A percentile compares a stretch with the other conserved stretches of the same genome.
These are phyloP conservation scores for Benincasa hispida DNA, from an alignment of 306 rosid species.

Conservation along the genomic window DNA sequence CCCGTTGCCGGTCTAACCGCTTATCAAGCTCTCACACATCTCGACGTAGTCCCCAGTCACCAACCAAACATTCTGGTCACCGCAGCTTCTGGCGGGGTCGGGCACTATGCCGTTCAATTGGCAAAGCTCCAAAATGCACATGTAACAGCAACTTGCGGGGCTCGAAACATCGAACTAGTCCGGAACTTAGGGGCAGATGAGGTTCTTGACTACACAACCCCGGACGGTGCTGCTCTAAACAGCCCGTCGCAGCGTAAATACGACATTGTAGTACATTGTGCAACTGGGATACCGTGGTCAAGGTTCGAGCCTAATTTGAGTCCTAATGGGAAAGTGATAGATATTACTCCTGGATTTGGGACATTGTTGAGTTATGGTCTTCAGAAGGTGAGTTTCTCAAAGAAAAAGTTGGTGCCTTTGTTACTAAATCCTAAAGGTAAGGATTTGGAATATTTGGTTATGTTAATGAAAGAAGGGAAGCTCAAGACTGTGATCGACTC, in stretches of 20 bases:
- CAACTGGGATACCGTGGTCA: slow-evolving; percentile 47
- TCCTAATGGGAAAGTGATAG: slow-evolving; percentile 52
- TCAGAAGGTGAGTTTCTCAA: slow-evolving; percentile 52
- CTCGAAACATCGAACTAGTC: slow-evolving; percentile 53
- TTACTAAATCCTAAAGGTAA: slow-evolving; percentile 23
- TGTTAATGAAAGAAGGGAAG: slow-evolving; percentile 59
- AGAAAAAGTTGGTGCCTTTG: slow-evolving; percentile 53
- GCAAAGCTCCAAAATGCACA: slow-evolving; percentile 77
- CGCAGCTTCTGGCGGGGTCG: slow-evolving; percentile 89
- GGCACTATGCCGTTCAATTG: slow-evolving; percentile 66
- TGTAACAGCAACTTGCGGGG: slow-evolving; percentile 79
- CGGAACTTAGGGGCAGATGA: slow-evolving; percentile 71
- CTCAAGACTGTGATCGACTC: slow-evolving; percentile 59
- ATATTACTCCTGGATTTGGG: slow-evolving; percentile 27
- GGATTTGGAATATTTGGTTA: slow-evolving; percentile 42
- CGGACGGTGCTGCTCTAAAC: slow-evolving; percentile 50
- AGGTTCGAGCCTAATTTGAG: slow-evolving; percentile 57
- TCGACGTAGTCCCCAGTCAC: slow-evolving; percentile 31
- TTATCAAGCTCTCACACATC: slow-evolving; percentile 43
- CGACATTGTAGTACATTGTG: slow-evolving; percentile 56
- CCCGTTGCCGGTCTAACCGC: slow-evolving; percentile 64
- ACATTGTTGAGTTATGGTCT: slow-evolving; percentile 28
- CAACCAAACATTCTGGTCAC: slow-evolving; percentile 48
- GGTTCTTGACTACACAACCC: slow-evolving; percentile 66
- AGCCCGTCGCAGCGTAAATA: slow-evolving; percentile 64